These are phyloP conservation scores for Cutaneotrichosporon curvatum DNA, from an alignment of 1,284 basidiomycete genomes.

Conservation along the genomic window DNA sequence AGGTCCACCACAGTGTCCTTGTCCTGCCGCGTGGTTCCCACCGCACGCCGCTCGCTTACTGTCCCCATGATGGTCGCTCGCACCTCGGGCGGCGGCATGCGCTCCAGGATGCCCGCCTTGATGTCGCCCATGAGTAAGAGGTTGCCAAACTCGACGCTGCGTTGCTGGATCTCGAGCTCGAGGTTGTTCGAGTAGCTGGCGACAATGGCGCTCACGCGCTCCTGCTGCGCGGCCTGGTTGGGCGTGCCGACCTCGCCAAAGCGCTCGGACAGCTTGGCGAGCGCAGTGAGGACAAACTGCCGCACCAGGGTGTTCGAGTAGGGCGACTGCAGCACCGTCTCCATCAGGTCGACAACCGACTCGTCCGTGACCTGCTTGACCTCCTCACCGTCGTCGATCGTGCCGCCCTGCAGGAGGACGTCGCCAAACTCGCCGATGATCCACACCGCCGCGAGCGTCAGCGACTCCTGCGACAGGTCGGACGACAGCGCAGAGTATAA, in stretches of 20 bases:
- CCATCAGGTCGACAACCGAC: slow-evolving; percentile 77
- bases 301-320: slow-evolving; percentile 86
- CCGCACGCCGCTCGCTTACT: slow-evolving; percentile 84
- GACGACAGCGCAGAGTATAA: slow-evolving; percentile 78
- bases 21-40: slow-evolving; percentile 72
- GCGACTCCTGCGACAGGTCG: slow-evolving; percentile 93
- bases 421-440: slow-evolving; percentile 96
- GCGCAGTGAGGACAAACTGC: slow-evolving; percentile 83
- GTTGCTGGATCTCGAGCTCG: slow-evolving; percentile 91
- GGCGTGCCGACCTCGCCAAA: slow-evolving; percentile 46
- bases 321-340: slow-evolving; percentile 84
- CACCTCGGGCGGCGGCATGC: slow-evolving; percentile 96
- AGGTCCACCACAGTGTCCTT: slow-evolving; percentile 67
- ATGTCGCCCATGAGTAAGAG: slow-evolving; percentile 67
- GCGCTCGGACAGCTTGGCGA: slow-evolving; percentile 85
- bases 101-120: slow-evolving; percentile 83
- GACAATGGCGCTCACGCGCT: slow-evolving; percentile 68
- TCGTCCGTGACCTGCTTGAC: slow-evolving; percentile 66
- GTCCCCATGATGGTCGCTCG: slow-evolving; percentile 88
- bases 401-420: slow-evolving; percentile 74
- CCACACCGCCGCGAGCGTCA: slow-evolving; percentile 92
- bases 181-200: slow-evolving; percentile 71
- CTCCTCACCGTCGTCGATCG: slow-evolving; percentile 76
- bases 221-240: slow-evolving; percentile 62
- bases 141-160: slow-evolving; percentile 88